Conservation (phyloP, 345 rosid genomes). For the Psidium friedrichsthalianum region DNA sequence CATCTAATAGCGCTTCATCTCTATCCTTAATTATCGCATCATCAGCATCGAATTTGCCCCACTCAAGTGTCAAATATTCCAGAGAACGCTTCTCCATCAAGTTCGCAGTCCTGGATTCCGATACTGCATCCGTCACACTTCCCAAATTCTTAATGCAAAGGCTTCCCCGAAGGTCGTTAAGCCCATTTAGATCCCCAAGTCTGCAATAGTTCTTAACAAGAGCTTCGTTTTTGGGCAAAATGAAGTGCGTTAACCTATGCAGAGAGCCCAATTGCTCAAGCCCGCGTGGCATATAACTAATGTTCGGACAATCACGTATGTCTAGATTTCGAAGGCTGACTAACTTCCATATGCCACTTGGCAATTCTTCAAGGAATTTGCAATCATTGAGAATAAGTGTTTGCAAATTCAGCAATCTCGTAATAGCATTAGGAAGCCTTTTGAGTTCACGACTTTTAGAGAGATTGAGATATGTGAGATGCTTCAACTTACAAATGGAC, state of each 20-base stretch:
- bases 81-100: background rate
- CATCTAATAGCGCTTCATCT: background rate
- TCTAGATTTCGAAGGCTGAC: background rate
- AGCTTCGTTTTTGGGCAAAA: background rate
- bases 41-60: fast-evolving
- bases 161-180: background rate
- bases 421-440: background rate
- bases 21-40: background rate
- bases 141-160: background rate
- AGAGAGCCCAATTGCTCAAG: background rate
- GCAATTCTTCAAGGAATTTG: fast-evolving
- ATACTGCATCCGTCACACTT: fast-evolving
- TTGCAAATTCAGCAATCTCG: background rate
- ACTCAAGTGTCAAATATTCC: fast-evolving
- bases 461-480: no score
- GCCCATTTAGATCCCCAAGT: background rate
- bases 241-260: background rate
- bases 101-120: background rate
- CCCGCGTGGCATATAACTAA: background rate
- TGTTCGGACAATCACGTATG: fast-evolving
- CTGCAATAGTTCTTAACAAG: background rate
- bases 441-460: fast-evolving
- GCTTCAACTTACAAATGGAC: no score
- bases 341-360: background rate
- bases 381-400: fast-evolving